These are phyloP conservation scores for Isabelozyma heimii DNA, from an alignment of 805 yeast species.

Conservation along the genomic window DNA sequence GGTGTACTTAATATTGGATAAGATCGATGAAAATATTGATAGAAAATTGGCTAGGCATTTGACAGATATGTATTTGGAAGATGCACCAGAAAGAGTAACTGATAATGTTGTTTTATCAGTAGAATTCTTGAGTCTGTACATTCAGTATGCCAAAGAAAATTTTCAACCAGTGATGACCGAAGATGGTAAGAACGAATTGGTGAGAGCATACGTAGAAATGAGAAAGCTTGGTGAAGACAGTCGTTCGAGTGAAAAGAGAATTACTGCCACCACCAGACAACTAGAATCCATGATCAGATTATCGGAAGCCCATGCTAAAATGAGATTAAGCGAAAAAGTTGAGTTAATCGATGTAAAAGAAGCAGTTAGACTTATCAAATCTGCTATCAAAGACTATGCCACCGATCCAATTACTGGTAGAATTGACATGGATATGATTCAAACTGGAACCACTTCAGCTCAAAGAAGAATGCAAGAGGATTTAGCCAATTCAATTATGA, in stretches of 20 bases:
- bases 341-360: slow-evolving; percentile 82
- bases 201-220: slow-evolving; percentile 88
- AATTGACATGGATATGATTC: slow-evolving; percentile 95
- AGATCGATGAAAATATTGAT: slow-evolving; percentile 83
- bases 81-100: slow-evolving; percentile 71
- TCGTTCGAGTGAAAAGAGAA: slow-evolving; percentile 79
- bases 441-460: slow-evolving; percentile 89
- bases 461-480: slow-evolving; percentile 79
- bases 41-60: slow-evolving; percentile 86
- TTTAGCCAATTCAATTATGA: slow-evolving; percentile 57
- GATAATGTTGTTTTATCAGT: slow-evolving; percentile 71
- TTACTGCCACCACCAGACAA: slow-evolving; percentile 98
- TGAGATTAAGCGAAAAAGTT: slow-evolving; percentile 76
- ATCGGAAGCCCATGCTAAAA: slow-evolving; percentile 95
- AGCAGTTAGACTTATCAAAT: slow-evolving; percentile 86
- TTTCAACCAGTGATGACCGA: slow-evolving; percentile 75
- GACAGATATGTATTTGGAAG: slow-evolving; percentile 89
- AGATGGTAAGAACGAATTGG: slow-evolving; percentile 81
- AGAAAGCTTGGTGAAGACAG: slow-evolving; percentile 91
- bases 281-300: slow-evolving; percentile 93
- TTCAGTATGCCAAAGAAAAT: slow-evolving; percentile 91
- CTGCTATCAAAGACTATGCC: slow-evolving; percentile 97
- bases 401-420: slow-evolving; percentile 97
- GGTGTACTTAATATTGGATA: slow-evolving; percentile 88
- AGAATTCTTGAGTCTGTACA: slow-evolving; percentile 82